Conservation (phyloP, 345 rosid species). For the Balakata baccata region DNA sequence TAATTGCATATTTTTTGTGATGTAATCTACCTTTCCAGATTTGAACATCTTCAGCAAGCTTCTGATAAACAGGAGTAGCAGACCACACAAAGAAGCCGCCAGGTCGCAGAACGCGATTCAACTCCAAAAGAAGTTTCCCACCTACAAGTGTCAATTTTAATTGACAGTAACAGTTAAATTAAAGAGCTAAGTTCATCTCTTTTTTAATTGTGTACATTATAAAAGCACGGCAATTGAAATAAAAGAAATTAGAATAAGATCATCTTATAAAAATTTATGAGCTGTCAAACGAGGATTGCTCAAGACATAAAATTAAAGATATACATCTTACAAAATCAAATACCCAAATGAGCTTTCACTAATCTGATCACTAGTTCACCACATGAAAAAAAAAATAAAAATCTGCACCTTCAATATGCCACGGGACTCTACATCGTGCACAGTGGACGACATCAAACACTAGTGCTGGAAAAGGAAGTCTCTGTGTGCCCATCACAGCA, state of each 20-base stretch:
- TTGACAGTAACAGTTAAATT: background rate
- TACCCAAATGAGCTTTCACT: background rate
- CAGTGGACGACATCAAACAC: slow-evolving; percentile 93
- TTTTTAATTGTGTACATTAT: background rate
- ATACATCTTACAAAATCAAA: background rate
- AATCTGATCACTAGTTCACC: background rate
- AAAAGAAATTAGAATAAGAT: background rate
- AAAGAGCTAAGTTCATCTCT: background rate
- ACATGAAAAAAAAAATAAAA: background rate
- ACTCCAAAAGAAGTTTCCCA: slow-evolving; percentile 86
- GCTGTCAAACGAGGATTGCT: background rate
- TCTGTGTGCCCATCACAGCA: slow-evolving; percentile 94
- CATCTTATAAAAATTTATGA: background rate
- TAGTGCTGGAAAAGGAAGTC: slow-evolving; percentile 91
- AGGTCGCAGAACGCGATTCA: slow-evolving; percentile 78
- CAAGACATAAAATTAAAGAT: background rate
- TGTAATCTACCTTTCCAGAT: slow-evolving; percentile 76
- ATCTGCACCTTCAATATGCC: slow-evolving; percentile 92
- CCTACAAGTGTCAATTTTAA: slow-evolving; percentile 39
- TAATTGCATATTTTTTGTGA: background rate
- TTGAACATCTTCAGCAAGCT: slow-evolving; percentile 64
- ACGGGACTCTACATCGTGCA: slow-evolving; percentile 98
- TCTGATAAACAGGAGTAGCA: slow-evolving; percentile 96
- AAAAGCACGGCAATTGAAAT: background rate
- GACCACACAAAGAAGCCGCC: slow-evolving; percentile 97